Percentiles rank a stretch among this genome's conserved stretches.
These are phyloP conservation scores for Ensete ventricosum DNA, from an alignment of 176 grass and related monocot genomes.

Conservation along the genomic window DNA sequence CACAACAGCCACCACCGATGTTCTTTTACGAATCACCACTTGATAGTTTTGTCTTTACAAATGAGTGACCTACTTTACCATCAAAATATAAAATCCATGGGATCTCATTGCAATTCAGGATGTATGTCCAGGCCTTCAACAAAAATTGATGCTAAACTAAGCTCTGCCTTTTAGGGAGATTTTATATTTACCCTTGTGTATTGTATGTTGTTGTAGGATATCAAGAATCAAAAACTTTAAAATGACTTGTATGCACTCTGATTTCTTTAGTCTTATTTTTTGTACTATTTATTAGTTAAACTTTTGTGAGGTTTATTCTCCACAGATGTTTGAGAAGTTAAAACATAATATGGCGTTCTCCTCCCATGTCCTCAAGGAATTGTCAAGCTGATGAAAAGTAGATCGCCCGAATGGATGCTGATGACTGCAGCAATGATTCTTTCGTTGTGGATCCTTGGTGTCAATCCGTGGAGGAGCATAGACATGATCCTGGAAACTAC, in stretches of 20 bases:
- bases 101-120: neutral
- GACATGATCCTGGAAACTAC: neutral
- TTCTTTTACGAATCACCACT: neutral
- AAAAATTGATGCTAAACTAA: neutral
- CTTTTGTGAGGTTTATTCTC: neutral
- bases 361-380: neutral
- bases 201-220: neutral
- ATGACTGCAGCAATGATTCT: neutral
- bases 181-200: neutral
- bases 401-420: neutral
- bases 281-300: neutral
- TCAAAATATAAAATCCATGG: neutral
- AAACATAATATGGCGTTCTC: neutral
- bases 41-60: neutral
- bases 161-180: neutral
- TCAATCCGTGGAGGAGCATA: neutral
- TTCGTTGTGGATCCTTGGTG: neutral
- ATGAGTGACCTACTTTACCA: no score
- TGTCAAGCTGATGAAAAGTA: neutral
- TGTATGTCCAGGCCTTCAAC: neutral
- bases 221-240: neutral
- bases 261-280: neutral
- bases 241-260: neutral
- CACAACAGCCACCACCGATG: neutral
- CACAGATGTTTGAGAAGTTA: neutral